Evolutionary conservation across 2,329 filamentous ascomycete genomes (phyloP).

Genomic region (Thermoascus crustaceus): DNA sequence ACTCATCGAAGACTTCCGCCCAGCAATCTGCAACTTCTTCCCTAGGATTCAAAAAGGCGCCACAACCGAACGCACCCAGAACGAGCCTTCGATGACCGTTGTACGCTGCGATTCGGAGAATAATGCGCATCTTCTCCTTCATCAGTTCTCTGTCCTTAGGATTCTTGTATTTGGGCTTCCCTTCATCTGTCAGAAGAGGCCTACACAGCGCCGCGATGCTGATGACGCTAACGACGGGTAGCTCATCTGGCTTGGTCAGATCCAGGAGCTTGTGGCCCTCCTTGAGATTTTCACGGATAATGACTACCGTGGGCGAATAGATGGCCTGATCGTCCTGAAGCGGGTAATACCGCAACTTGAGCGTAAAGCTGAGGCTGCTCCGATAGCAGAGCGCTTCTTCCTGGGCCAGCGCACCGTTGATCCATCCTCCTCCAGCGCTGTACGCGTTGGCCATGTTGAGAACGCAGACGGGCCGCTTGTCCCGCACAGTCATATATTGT

Average conservation of each 20-base stretch:
- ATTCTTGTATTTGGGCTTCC: constrained; percentile 30
- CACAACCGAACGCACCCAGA: constrained; percentile 62
- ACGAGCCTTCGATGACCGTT: constrained; percentile 53
- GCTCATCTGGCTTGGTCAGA: constrained; percentile 20
- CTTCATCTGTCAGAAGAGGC: constrained; percentile 26
- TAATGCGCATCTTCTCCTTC: constrained; percentile 55
- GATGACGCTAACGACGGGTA: constrained; percentile 51
- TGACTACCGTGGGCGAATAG: constrained; percentile 53
- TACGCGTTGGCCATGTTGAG: constrained; percentile 58
- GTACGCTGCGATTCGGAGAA: constrained; percentile 51
- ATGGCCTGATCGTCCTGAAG: constrained; percentile 43
- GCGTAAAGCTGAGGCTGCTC: constrained; percentile 36
- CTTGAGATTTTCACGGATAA: constrained; percentile 47
- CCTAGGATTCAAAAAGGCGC: constrained; percentile 56
- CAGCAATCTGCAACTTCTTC: constrained; percentile 56
- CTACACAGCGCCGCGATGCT: constrained; percentile 50
- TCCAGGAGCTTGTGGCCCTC: constrained; percentile 42
- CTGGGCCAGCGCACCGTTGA: constrained; percentile 54
- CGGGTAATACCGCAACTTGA: constrained; percentile 46
- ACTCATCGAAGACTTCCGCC: constrained; percentile 51
- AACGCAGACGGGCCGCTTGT: constrained; percentile 44
- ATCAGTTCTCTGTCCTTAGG: constrained; percentile 44
- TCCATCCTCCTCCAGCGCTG: constrained; percentile 56
- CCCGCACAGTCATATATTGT: constrained; percentile 15
- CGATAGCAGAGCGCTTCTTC: constrained; percentile 63